These are phyloP conservation scores for Fragaria ananassa DNA, from an alignment of 306 rosid genomes.

Conservation along the genomic window DNA sequence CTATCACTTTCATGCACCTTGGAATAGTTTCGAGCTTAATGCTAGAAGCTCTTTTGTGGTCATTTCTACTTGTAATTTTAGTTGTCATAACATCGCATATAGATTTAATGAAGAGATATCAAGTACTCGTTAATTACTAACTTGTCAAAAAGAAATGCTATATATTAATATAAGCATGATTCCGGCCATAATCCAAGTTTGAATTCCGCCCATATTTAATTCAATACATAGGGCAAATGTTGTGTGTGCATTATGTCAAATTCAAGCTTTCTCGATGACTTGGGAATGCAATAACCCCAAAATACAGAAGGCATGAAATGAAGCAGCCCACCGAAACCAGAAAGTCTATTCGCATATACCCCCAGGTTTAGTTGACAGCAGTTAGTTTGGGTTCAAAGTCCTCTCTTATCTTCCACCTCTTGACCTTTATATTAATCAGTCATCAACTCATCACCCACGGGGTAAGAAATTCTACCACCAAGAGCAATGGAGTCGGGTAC, in stretches of 20 bases:
- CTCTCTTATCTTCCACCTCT: not conserved
- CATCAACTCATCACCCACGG: not conserved
- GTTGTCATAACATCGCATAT: too few species aligned
- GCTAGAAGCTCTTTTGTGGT: too few species aligned
- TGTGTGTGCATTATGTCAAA: not conserved
- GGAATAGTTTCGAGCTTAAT: too few species aligned
- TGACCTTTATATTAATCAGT: not conserved
- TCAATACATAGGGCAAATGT: not conserved
- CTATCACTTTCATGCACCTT: too few species aligned
- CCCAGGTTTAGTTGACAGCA: not conserved
- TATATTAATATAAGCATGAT: too few species aligned
- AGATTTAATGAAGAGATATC: too few species aligned
- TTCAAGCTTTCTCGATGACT: not conserved
- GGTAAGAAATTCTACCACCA: not conserved
- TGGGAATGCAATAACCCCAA: not conserved
- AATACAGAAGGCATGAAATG: not conserved
- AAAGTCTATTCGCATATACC: not conserved
- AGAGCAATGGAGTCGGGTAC: not conserved
- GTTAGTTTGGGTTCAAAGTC: not conserved
- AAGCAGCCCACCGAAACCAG: not conserved
- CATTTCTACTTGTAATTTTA: too few species aligned
- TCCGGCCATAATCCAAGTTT: too few species aligned
- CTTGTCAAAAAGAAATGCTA: too few species aligned
- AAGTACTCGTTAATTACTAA: too few species aligned
- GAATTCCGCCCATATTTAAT: constrained; percentile 13